Percentiles rank a stretch among this genome's conserved stretches.
Evolutionary conservation across 23 red algal genomes (phyloP).

Genomic region (Pyropia yezoensis): DNA sequence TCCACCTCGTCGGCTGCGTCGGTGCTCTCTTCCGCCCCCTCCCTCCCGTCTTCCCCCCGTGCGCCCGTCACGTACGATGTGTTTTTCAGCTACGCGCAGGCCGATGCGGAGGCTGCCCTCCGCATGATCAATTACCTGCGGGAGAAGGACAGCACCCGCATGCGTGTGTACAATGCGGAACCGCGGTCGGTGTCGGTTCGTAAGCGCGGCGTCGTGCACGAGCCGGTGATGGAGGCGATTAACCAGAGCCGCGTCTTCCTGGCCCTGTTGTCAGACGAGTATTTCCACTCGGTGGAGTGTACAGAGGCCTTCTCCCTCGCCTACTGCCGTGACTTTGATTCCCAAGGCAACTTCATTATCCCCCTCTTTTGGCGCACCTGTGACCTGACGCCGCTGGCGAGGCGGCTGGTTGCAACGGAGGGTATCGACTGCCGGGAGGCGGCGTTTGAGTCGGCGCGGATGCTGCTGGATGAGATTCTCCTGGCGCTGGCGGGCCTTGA

Average conservation of each 20-base stretch:
- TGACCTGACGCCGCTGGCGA: constrained; percentile 68
- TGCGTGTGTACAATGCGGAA: constrained; percentile 59
- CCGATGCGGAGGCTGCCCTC: constrained; percentile 50
- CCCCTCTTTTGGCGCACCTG: constrained; percentile 69
- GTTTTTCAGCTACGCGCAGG: constrained; percentile 63
- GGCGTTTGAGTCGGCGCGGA: constrained; percentile 37
- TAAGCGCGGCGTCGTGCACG: constrained; percentile 64
- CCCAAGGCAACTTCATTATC: constrained; percentile 74
- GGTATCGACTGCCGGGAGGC: constrained; percentile 70
- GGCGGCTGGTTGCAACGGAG: constrained; percentile 61
- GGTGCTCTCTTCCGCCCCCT: background rate
- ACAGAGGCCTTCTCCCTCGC: constrained; percentile 80
- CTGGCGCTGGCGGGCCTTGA: constrained; percentile 19
- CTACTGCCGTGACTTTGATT: constrained; percentile 81
- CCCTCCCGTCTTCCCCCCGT: constrained; percentile 10
- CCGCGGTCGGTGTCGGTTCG: constrained; percentile 55
- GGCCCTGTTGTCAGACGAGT: constrained; percentile 64
- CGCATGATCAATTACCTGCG: constrained; percentile 69
- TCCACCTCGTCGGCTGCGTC: no score
- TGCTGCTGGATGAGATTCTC: constrained; percentile 61
- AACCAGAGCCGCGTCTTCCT: constrained; percentile 63
- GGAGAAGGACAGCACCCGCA: constrained; percentile 35
- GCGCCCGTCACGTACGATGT: constrained; percentile 30
- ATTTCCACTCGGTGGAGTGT: constrained; percentile 76
- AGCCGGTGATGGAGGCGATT: constrained; percentile 67